Base-by-base conservation (phyloP, 352 stramenopile genomes). In the Saprolegnia diclina region DNA sequence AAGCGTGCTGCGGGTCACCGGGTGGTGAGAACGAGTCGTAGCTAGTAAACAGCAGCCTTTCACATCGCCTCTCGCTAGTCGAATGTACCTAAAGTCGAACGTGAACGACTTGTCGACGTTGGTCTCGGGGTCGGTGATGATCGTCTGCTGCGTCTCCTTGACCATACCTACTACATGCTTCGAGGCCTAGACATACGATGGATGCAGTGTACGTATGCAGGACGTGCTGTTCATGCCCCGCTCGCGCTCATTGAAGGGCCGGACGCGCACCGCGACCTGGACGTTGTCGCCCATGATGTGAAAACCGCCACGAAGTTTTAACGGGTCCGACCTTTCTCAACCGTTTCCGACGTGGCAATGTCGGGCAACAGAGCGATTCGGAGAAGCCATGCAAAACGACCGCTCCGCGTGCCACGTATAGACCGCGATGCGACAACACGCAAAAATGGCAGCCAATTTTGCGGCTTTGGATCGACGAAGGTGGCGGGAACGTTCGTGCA, bases 11-110 rank as follows among this genome's bases (percentile, higher is more conserved):
- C 4, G 79, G 77, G 40, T 93, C 79, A 6, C 78, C 77, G 0
- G 74, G 21, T 1, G 82, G 67, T 14, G 71, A 78, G 64, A 93
- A 94, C 56, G 83, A 93, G 64, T 96, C 87, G 69, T 96, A 96
- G 73, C 83, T 90, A 62, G 29, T 35, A 5, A 35, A n/a, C n/a
- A n/a, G n/a, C n/a, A n/a, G n/a, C n/a, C n/a, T n/a, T n/a, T n/a
- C n/a, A n/a, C n/a, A n/a, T n/a, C n/a, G n/a, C n/a, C n/a, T n/a
- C n/a, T n/a, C n/a, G n/a, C n/a, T n/a, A n/a, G n/a, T n/a, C n/a
- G n/a, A n/a, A n/a, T n/a, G n/a, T 35, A 87, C 81, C 82, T 93
- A 77, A 90, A 96, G 55, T 96, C 88, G 72, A 95, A 96, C 5
- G 88, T 95, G 59, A 94, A 95, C 0, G 71, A 74, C 63, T 93